A percentile compares a stretch with the other conserved stretches of the same genome.
phyloP scores from a whole-genome alignment of 1,139 yeast species.

The Pichia sp. region DNA sequence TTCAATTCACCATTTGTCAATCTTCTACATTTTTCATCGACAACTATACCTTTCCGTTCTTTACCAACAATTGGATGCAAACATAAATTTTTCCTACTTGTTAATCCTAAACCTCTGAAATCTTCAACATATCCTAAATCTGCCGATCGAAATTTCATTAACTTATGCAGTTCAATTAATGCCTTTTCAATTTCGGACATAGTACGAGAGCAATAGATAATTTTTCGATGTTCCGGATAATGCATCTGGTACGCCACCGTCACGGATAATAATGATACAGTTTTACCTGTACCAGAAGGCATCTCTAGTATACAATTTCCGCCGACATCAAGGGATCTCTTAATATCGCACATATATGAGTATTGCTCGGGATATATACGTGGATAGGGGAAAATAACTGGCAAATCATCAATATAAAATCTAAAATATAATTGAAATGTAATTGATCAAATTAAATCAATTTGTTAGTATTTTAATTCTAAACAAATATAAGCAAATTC shows the following conservation, averaged over 20 bases:
- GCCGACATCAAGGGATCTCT: constrained; percentile 88
- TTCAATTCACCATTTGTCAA: constrained; percentile 88
- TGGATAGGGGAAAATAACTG: constrained; percentile 96
- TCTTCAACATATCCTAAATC: constrained; percentile 83
- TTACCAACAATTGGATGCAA: constrained; percentile 82
- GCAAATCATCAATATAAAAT: constrained; percentile 90
- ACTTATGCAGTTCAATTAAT: constrained; percentile 78
- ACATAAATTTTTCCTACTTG: constrained; percentile 91
- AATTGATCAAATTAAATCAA: too few species aligned
- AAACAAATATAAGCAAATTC: too few species aligned
- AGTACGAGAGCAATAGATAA: constrained; percentile 97
- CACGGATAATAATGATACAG: constrained; percentile 81
- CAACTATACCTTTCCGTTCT: constrained; percentile 88
- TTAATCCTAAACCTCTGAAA: constrained; percentile 87
- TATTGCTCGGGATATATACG: constrained; percentile 96
- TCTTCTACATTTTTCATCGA: constrained; percentile 93
- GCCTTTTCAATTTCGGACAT: constrained; percentile 99
- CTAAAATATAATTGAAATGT: constrained; percentile 28
- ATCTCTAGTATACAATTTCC: constrained; percentile 97
- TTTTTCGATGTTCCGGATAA: constrained; percentile 90
- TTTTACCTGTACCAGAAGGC: constrained; percentile 99
- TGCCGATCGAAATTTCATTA: constrained; percentile 79
- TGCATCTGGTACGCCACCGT: constrained; percentile 95
- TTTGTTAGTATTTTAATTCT: too few species aligned
- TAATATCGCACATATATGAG: constrained; percentile 94